Evolutionary conservation across 192 early-diverging fungal genomes (phyloP).

Genomic region (Radiomyces spectabilis): DNA sequence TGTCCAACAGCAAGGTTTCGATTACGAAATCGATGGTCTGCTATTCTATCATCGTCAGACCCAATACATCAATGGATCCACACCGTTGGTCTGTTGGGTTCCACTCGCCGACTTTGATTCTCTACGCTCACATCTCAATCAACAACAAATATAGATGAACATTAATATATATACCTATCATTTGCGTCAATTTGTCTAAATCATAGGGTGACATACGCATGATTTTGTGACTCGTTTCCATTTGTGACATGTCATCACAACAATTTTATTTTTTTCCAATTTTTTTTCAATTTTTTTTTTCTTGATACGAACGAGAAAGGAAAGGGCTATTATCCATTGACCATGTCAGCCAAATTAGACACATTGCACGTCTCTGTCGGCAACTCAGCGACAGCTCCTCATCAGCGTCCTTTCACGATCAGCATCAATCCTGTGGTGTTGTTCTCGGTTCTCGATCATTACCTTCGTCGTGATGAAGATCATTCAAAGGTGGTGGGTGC

Average conservation of each 20-base stretch:
- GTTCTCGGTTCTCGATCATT: constrained; percentile 92
- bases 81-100: constrained; percentile 50
- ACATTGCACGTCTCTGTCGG: constrained; percentile 12
- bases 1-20: background rate
- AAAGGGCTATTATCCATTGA: background rate
- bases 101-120: constrained; percentile 25
- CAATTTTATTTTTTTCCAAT: background rate
- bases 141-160: too few species aligned
- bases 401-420: constrained; percentile 47
- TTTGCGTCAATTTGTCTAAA: too few species aligned
- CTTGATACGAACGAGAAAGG: background rate
- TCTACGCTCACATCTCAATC: too few species aligned
- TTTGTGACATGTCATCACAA: too few species aligned
- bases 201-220: too few species aligned
- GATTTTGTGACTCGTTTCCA: too few species aligned
- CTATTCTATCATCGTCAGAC: constrained; percentile 47
- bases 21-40: constrained; percentile 35
- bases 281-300: constrained; percentile 9
- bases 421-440: constrained; percentile 76
- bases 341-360: constrained; percentile 17
- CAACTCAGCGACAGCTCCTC: constrained; percentile 23
- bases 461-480: constrained; percentile 73
- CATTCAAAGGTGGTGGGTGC: constrained; percentile 86
- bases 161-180: too few species aligned
- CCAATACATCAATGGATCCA: constrained; percentile 44